Conservation (phyloP, 495 filamentous ascomycete species). For the Penicillium diatomitis region DNA sequence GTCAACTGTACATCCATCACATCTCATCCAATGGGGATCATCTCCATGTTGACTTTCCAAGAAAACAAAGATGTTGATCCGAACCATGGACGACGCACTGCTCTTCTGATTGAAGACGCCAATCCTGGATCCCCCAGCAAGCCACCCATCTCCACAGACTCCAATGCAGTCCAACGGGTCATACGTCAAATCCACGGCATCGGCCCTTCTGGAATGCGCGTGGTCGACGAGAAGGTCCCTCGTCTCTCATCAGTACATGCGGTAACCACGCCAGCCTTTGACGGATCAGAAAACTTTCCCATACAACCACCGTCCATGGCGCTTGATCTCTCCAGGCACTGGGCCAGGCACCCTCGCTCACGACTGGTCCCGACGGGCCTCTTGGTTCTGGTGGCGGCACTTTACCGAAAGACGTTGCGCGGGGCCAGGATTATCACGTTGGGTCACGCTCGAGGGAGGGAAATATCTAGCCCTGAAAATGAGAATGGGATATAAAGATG, state of each 20-base stretch:
- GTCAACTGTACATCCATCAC: too few species aligned
- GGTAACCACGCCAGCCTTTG: neutral
- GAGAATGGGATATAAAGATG: slow-evolving; percentile 14
- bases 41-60: too few species aligned
- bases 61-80: too few species aligned
- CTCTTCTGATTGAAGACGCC: slow-evolving; percentile 1
- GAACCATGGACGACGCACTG: neutral
- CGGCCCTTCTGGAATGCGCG: slow-evolving; percentile 12
- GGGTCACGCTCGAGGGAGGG: neutral
- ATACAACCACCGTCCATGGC: slow-evolving; percentile 1
- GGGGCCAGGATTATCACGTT: slow-evolving; percentile 4
- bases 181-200: slow-evolving; percentile 12
- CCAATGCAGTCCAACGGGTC: neutral
- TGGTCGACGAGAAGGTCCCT: neutral
- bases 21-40: too few species aligned
- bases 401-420: slow-evolving; percentile 9
- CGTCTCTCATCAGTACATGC: neutral
- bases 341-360: slow-evolving; percentile 13
- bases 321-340: slow-evolving; percentile 4
- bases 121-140: neutral
- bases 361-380: slow-evolving; percentile 3
- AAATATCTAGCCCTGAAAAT: neutral
- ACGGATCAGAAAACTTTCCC: slow-evolving; percentile 5
- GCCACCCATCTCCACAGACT: slow-evolving; percentile 1
- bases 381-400: neutral